Base-by-base conservation (phyloP, 164 flowering plant species). In the Nymphaea thermarum region DNA sequence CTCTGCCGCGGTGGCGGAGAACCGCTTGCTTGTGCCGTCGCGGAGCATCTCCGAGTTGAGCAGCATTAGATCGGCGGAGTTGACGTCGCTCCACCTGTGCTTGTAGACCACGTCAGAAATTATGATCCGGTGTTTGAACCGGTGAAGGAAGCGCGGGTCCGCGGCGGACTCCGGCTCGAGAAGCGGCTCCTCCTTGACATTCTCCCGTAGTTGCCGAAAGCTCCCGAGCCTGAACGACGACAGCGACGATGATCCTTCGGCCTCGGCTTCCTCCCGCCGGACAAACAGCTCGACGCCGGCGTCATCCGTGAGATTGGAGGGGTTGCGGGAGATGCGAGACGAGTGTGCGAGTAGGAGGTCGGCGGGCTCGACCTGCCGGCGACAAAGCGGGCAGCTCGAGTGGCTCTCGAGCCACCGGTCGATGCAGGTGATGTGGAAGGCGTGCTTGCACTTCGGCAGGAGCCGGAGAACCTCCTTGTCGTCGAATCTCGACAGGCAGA, bases 321-420 rank as follows among this genome's bases (percentile, higher is more conserved):
- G 80, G 61, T 71, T 75, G 71, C 70, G 51, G 15, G 80, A 70
- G 60, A 81, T 80, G 45, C 96, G 77, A 70, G 87, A 74, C 66
- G 94, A 86, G 51, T 72, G 75, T 0, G 94, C 85, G 43, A 75
- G 55, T 0, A 77, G 25, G 2, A 81, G 70, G 59, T 93, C 97
- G 0, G 76, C 85, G 4, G 75, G 62, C 36, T 75, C 77, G 47
- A 93, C 75, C 65, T 74, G 82, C 44, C 72, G 73, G 59, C 98
- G 73, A 71, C 98, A 93, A 41, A 93, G 79, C 44, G 98, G 98
- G 62, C 98, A 93, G 67, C 82, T 91, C 0, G 97, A 85, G 74
- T 93, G 98, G 43, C 77, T 84, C 68, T 89, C 96, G 7, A 93
- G 93, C 98, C 98, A 93, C 63, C 75, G 80, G 69, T 91, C 98